Conservation (phyloP, 2,329 filamentous ascomycete species). For the Teratosphaeria epicoccoides region DNA sequence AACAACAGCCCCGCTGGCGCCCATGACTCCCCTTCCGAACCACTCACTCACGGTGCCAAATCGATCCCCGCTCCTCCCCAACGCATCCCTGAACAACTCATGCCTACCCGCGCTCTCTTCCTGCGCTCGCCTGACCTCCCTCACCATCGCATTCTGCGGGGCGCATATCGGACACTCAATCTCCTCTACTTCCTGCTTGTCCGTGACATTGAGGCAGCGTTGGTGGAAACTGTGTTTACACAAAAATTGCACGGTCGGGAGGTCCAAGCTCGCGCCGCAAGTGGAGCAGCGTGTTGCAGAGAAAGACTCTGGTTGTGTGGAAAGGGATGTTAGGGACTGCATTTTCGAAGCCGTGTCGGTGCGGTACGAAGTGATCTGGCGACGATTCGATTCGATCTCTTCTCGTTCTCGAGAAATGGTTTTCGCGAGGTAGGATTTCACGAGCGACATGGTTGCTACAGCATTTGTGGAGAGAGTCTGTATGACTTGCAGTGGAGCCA, state of each 20-base stretch:
- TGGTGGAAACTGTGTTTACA: conserved; percentile 98
- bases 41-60: conserved; percentile 91
- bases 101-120: conserved; percentile 77
- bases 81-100: conserved; percentile 74
- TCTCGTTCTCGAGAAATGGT: conserved; percentile 81
- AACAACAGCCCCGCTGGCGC: conserved; percentile 29
- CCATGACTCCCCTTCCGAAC: conserved; percentile 89
- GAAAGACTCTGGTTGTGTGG: conserved; percentile 74
- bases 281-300: conserved; percentile 79
- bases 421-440: conserved; percentile 81
- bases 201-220: conserved; percentile 60
- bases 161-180: conserved; percentile 82
- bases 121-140: conserved; percentile 76
- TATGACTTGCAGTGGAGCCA: conserved; percentile 94
- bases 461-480: conserved; percentile 71
- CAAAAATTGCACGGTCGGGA: conserved; percentile 88
- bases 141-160: conserved; percentile 73
- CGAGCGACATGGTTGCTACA: conserved; percentile 93
- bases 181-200: conserved; percentile 45
- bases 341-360: conserved; percentile 72
- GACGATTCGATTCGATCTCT: conserved; percentile 72
- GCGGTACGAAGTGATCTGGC: conserved; percentile 73
- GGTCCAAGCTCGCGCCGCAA: conserved; percentile 66
- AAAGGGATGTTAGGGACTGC: conserved; percentile 65
- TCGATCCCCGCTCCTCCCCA: conserved; percentile 60